Base-by-base conservation (phyloP, 2,329 filamentous ascomycete species). In the Penicillium sp. region DNA sequence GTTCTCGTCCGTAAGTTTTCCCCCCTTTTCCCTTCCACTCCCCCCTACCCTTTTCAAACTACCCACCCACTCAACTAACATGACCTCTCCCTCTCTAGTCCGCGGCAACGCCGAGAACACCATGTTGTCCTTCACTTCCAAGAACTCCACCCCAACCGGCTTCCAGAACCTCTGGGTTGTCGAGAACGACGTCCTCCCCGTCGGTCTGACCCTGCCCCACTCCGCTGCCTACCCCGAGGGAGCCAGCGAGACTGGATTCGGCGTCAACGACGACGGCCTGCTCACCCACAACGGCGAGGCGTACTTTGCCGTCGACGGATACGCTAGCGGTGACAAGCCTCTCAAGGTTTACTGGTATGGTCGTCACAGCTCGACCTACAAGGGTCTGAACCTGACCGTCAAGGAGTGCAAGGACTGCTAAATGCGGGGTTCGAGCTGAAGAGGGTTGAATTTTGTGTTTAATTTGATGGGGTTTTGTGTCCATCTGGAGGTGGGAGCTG, bases 131-230 rank as follows among this genome's bases (percentile, higher is more conserved):
- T 64, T 55, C 57, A 61, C 59, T 33, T 52, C 57, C 27, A 43
- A 59, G 50, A 8, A 49, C 39, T 44, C 43, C 12, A 51, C 53
- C 28, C 60, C 60, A 8, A 64, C 60, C 5, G 62, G 52, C 42
- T 64, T 57, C 53, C 62, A 64, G 51, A 62, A 46, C 56, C 53
- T 64, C 9, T 64, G 57, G 48, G 47, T 64, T 24, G 42, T 64
- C 13, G 55, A 61, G 37, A 39, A 63, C 40, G 32, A 39, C 8
- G 57, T 60, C 35, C 12, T 42, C 12, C 56, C 59, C 35, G 45
- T 62, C 9, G 50, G 47, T 9, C 32, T 65, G 45, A 65, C 62
- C 7, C 4, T 47, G 4, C 62, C 62, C 35, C 62, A 65, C 61
- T 65, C 62, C 26, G 62, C 53, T 5, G 53, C 51, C 9, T 44